Base-by-base conservation (phyloP, 2,329 filamentous ascomycete species). In the Colletotrichum agaves region DNA sequence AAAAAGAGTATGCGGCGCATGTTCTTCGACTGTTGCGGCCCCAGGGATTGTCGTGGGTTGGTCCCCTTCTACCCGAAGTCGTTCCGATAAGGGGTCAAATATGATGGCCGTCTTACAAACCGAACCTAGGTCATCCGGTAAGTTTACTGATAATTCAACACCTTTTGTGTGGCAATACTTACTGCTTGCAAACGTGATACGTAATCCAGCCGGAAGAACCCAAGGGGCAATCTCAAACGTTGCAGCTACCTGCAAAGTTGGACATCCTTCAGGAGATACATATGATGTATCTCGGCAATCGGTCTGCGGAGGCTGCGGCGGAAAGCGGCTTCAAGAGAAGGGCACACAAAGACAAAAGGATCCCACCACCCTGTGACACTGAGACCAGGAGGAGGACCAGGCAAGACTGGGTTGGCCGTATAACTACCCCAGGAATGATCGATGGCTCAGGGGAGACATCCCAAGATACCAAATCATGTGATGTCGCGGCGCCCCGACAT, bases 331-430 rank as follows among this genome's bases (percentile, higher is more conserved):
- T 0, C 33, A 6, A n/a, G 1, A n/a, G 50, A 53, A n/a, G 50
- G 50, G 33, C 50, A 53, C 13, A 17, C 33, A 0, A 31, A 53
- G 33, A 53, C 50, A 12, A 53, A 53, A 8, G 50, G 50, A 0
- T 53, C 50, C 37, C 50, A n/a, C 50, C 50, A 53, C 37, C 50
- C 50, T 0, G 50, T 53, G 5, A 53, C 50, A 6, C 39, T 37
- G n/a, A 53, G 31, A 39, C 37, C 17, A 8, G 50, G n/a, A 12
- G 50, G 50, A 13, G 50, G 50, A 39, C 50, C 50, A 37, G 50
- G 50, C 17, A 53, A 37, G 4, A 53, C 33, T 31, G 50, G 31
- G 17, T 17, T 39, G 21, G 31, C 31, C 17, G 13, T 5, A 19
- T 53, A n/a, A 17, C 50, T 31, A 5, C 19, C 31, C 50, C 50